A percentile compares a stretch with the other conserved stretches of the same genome.
phyloP scores from a whole-genome alignment of 2,329 filamentous ascomycete species.

The Fusarium robinianum region DNA sequence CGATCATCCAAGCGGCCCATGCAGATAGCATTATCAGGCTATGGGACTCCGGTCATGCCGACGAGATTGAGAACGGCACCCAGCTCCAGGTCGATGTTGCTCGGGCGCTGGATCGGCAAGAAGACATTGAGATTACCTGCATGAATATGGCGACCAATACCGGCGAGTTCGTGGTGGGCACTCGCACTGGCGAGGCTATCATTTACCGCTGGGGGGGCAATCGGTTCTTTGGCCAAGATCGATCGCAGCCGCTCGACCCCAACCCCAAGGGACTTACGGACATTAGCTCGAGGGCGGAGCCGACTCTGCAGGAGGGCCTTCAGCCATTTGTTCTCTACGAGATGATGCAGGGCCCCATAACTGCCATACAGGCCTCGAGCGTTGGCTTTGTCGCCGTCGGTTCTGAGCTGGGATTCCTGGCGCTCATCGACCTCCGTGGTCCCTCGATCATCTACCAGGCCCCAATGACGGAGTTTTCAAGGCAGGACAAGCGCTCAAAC shows the following conservation, averaged over 20 bases:
- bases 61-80: slow-evolving; percentile 86
- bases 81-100: slow-evolving; percentile 86
- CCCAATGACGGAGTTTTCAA: slow-evolving; percentile 73
- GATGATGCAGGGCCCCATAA: slow-evolving; percentile 81
- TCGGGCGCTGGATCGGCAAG: slow-evolving; percentile 77
- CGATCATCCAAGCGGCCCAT: slow-evolving; percentile 84
- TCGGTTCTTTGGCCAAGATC: slow-evolving; percentile 68
- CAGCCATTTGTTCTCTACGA: slow-evolving; percentile 81
- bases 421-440: slow-evolving; percentile 84
- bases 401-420: slow-evolving; percentile 79
- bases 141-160: slow-evolving; percentile 81
- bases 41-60: slow-evolving; percentile 90
- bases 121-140: slow-evolving; percentile 75
- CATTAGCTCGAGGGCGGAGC: slow-evolving; percentile 74
- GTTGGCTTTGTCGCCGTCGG: slow-evolving; percentile 90
- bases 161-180: slow-evolving; percentile 83
- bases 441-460: slow-evolving; percentile 81
- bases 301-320: slow-evolving; percentile 74
- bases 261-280: slow-evolving; percentile 74
- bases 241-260: slow-evolving; percentile 53
- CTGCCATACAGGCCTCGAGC: slow-evolving; percentile 81
- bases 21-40: slow-evolving; percentile 89
- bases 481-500: slow-evolving; percentile 75
- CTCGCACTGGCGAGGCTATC: slow-evolving; percentile 80
- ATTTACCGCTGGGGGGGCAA: slow-evolving; percentile 91